Conservation (phyloP, 2,329 filamentous ascomycete species). For the Xylariaceae sp. region DNA sequence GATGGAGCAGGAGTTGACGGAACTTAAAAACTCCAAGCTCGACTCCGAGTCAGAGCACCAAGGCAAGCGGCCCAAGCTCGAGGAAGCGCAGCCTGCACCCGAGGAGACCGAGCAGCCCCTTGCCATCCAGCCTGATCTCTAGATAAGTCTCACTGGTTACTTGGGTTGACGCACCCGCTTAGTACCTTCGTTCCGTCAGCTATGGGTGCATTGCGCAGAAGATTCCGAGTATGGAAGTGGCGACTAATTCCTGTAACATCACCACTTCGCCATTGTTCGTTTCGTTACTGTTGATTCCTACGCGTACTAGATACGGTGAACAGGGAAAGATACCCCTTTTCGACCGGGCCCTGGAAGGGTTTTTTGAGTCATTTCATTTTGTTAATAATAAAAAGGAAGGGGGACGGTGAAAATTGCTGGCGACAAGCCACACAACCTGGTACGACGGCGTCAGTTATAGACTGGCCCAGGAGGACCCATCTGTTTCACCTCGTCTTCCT, state of each 20-base stretch:
- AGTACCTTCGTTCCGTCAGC: no score
- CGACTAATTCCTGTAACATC: not conserved
- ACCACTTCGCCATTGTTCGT: not conserved
- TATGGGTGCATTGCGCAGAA: not conserved
- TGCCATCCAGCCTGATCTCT: conserved; percentile 20
- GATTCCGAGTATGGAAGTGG: not conserved
- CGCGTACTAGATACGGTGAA: not conserved
- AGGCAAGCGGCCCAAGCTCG: conserved; percentile 26
- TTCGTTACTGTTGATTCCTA: not conserved
- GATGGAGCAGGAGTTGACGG: conserved; percentile 57
- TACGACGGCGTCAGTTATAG: not conserved
- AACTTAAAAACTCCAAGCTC: conserved; percentile 29
- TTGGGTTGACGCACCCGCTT: not conserved
- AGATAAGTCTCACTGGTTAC: not conserved
- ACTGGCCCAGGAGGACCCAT: not conserved
- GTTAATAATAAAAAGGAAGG: not conserved
- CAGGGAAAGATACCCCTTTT: not conserved
- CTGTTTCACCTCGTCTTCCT: not conserved
- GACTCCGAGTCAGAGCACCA: conserved; percentile 25
- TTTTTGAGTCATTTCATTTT: not conserved
- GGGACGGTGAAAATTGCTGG: not conserved
- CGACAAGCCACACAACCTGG: not conserved
- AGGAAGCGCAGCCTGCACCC: conserved; percentile 16
- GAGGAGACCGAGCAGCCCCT: conserved; percentile 20
- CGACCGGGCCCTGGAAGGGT: not conserved